A percentile compares a stretch with the other conserved stretches of the same genome.
These are phyloP conservation scores for Sporothrix pseudoabietina DNA, from an alignment of 2,329 filamentous ascomycete species.

Conservation along the genomic window DNA sequence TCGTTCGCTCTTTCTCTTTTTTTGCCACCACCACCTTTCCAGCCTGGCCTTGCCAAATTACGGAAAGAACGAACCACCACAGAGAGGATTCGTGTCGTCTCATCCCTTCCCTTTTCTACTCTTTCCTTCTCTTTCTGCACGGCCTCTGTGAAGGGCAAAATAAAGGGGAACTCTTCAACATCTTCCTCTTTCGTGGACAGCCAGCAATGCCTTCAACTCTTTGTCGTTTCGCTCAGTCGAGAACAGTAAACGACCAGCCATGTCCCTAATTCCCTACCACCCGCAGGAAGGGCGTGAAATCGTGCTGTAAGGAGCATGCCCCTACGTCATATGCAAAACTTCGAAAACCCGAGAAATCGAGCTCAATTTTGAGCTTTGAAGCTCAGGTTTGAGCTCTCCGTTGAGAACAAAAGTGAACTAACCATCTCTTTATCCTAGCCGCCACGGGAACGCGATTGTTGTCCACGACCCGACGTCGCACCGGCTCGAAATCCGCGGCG, in stretches of 20 bases:
- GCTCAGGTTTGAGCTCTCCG: background rate
- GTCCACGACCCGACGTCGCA: constrained; percentile 84
- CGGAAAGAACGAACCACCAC: constrained; percentile 19
- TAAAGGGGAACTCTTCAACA: background rate
- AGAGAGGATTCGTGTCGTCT: background rate
- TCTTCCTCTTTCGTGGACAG: background rate
- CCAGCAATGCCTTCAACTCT: background rate
- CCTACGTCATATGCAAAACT: constrained; percentile 32
- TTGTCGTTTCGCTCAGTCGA: background rate
- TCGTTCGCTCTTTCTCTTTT: constrained; percentile 15
- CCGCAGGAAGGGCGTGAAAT: constrained; percentile 74
- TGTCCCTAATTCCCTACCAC: constrained; percentile 77
- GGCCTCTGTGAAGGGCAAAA: background rate
- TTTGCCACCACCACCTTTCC: constrained; percentile 6
- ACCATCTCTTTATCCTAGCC: constrained; percentile 55
- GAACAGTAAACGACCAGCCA: constrained; percentile 25
- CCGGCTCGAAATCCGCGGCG: constrained; percentile 77
- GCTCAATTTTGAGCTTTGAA: background rate
- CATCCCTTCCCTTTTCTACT: background rate
- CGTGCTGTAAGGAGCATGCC: constrained; percentile 67
- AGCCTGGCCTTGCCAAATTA: background rate
- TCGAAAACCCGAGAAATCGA: background rate
- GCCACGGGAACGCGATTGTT: constrained; percentile 89
- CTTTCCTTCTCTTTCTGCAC: background rate
- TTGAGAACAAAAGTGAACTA: background rate